Conservation (phyloP, 148 eudicot genomes). For the Drosera capensis region DNA sequence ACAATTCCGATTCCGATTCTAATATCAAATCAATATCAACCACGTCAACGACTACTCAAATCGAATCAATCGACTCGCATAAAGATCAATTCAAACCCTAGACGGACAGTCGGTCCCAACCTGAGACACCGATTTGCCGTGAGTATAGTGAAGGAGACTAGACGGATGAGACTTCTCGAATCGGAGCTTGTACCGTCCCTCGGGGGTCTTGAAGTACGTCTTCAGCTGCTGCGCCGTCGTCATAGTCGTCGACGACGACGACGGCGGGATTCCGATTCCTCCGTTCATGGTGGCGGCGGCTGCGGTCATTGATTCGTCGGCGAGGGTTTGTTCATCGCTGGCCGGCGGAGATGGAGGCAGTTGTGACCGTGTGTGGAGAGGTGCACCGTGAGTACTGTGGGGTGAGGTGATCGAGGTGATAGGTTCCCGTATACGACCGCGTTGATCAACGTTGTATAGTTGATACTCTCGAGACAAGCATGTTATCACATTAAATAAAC, state of each 20-base stretch:
- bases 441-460: too few species aligned
- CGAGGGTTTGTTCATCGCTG: too few species aligned
- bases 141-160: conserved; percentile 20
- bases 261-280: conserved; percentile 9
- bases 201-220: conserved; percentile 30
- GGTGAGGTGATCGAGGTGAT: too few species aligned
- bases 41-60: conserved; percentile 1
- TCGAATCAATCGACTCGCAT: neutral
- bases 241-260: conserved; percentile 3
- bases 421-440: too few species aligned
- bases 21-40: too few species aligned
- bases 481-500: too few species aligned
- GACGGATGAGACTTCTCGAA: conserved; percentile 27
- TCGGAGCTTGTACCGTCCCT: conserved; percentile 28
- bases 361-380: too few species aligned
- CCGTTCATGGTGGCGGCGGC: neutral
- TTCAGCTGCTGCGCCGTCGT: conserved; percentile 12
- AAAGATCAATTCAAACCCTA: neutral
- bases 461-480: too few species aligned
- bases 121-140: conserved; percentile 29
- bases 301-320: neutral
- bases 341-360: too few species aligned
- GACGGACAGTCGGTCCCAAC: conserved; percentile 3
- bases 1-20: too few species aligned
- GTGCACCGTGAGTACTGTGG: too few species aligned